Conservation (phyloP, 331 rosid species). For the Cydonia oblonga region DNA sequence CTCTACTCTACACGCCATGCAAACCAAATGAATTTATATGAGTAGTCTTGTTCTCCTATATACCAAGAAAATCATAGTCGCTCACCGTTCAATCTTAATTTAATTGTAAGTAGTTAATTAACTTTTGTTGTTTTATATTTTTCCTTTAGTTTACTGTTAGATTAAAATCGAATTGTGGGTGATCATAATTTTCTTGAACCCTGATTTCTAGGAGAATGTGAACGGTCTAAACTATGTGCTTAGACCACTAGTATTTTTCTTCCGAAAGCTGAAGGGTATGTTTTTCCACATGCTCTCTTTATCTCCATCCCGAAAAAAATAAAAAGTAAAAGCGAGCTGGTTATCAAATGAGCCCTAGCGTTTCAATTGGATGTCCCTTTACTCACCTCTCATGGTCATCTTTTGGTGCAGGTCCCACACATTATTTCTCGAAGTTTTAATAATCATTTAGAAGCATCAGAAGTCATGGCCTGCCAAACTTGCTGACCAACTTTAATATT, state of each 20-base stretch:
- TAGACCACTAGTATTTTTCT: background rate
- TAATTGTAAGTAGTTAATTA: no score
- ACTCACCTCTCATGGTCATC: background rate
- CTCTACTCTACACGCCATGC: background rate
- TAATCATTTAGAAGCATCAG: background rate
- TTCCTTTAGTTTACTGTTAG: no score
- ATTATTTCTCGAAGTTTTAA: background rate
- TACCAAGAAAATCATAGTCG: background rate
- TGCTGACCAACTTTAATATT: background rate
- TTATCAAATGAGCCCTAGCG: background rate
- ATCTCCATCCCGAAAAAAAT: no score
- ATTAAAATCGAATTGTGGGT: no score
- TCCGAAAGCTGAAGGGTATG: background rate
- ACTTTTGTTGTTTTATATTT: background rate
- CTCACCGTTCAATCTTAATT: background rate
- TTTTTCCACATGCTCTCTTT: no score
- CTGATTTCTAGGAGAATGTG: no score
- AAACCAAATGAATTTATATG: background rate
- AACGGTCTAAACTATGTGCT: background rate
- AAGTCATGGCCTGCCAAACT: slow-evolving; percentile 20
- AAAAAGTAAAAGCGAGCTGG: background rate
- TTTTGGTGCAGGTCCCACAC: background rate
- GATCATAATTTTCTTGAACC: no score
- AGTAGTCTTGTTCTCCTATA: background rate
- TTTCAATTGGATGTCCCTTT: no score